These are phyloP conservation scores for Huntiella abstrusa DNA, from an alignment of 2,329 filamentous ascomycete species.

Conservation along the genomic window DNA sequence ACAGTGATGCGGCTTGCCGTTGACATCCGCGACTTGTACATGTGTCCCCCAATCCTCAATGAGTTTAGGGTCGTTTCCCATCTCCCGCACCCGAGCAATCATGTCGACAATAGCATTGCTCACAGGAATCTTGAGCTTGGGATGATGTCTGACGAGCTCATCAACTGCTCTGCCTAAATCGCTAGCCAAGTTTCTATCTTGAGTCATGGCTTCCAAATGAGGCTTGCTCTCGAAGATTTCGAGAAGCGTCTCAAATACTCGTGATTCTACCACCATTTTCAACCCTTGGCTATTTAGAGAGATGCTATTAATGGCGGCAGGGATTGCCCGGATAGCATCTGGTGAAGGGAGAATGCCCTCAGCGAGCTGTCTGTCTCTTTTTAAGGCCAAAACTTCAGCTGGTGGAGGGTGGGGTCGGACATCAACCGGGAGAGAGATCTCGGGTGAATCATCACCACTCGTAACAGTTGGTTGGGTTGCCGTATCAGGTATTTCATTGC, in stretches of 20 bases:
- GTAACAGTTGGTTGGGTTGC: slow-evolving; percentile 10
- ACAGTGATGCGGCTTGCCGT: slow-evolving; percentile 34
- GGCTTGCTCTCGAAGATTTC: slow-evolving; percentile 90
- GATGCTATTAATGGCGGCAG: slow-evolving; percentile 79
- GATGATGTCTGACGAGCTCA: slow-evolving; percentile 86
- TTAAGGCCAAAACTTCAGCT: slow-evolving; percentile 27
- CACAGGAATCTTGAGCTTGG: slow-evolving; percentile 59
- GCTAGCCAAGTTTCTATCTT: slow-evolving; percentile 48
- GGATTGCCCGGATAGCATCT: slow-evolving; percentile 75
- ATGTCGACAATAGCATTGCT: slow-evolving; percentile 75
- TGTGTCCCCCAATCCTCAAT: slow-evolving; percentile 59
- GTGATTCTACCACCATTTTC: slow-evolving; percentile 67
- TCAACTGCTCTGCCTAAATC: slow-evolving; percentile 75
- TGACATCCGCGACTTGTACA: slow-evolving; percentile 43
- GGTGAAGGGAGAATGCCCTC: slow-evolving; percentile 66
- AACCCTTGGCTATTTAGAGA: slow-evolving; percentile 78
- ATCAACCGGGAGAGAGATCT: slow-evolving; percentile 14
- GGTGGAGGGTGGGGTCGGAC: slow-evolving; percentile 34
- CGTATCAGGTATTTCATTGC: slow-evolving; percentile 22
- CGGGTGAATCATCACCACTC: slow-evolving; percentile 10
- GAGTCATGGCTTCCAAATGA: slow-evolving; percentile 70
- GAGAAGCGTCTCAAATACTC: slow-evolving; percentile 70
- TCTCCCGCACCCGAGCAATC: slow-evolving; percentile 59
- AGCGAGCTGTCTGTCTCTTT: slow-evolving; percentile 31
- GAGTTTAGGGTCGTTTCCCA: slow-evolving; percentile 53